Conservation (phyloP, 78 protist genomes). For the Emiliania huxleyi region DNA sequence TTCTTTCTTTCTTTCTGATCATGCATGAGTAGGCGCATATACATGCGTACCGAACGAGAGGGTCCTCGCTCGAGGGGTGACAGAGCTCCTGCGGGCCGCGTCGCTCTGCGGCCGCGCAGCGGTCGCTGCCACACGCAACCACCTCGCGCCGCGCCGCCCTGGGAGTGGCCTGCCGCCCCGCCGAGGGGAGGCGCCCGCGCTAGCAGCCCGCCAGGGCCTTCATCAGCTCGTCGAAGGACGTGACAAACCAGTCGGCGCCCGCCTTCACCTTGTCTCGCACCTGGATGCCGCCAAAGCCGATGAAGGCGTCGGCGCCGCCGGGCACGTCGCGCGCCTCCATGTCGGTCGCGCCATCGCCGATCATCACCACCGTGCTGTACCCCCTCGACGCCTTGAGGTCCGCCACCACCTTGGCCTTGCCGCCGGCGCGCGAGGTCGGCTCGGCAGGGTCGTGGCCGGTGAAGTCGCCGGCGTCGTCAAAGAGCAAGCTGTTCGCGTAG, state of each 20-base stretch:
- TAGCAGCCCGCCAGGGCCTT: too few species aligned
- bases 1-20: too few species aligned
- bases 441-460: constrained; percentile 33
- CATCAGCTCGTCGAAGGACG: constrained; percentile 9
- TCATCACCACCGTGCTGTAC: constrained; percentile 33
- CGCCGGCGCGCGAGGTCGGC: constrained; percentile 53
- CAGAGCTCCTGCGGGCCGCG: too few species aligned
- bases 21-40: too few species aligned
- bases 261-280: constrained; percentile 44
- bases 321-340: constrained; percentile 56
- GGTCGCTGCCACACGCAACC: too few species aligned
- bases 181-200: too few species aligned
- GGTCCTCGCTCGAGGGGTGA: too few species aligned
- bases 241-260: constrained; percentile 54
- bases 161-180: too few species aligned
- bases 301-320: constrained; percentile 32
- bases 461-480: constrained; percentile 40
- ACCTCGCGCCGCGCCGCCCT: too few species aligned
- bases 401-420: constrained; percentile 49
- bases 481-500: constrained; percentile 54
- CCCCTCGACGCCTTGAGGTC: neutral
- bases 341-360: constrained; percentile 70
- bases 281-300: constrained; percentile 60
- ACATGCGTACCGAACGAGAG: too few species aligned
- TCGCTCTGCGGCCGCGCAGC: too few species aligned